Evolutionary conservation across 352 stramenopile genomes (phyloP), one percentile per base, ranked within the genome.

Genomic region (Globisporangium cederbergense): DNA sequence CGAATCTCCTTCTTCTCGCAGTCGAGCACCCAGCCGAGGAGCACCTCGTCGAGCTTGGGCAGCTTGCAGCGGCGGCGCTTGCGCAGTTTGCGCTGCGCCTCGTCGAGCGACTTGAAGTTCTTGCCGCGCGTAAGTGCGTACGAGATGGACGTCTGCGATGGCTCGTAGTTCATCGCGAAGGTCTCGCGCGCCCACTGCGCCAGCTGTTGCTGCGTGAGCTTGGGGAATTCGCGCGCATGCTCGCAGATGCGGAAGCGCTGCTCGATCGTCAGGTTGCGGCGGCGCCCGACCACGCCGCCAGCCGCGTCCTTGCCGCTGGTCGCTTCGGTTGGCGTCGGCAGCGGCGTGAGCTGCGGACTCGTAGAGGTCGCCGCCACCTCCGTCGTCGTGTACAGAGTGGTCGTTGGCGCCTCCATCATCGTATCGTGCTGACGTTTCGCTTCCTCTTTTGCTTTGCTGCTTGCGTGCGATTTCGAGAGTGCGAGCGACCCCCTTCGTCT

Each of bases 211-310:
- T 94, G 85, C 62, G 85, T 89, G 5, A 71, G 73, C 67, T 84
- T 92, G 51, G 85, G 85, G 66, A 88, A 79, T 66, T 81, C 79
- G 66, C 81, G 79, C 60, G 77, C 74, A 60, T 91, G 81, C 45
- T 90, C 68, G 60, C 85, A 94, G 68, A 94, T 92, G 43, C 86
- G 67, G 0, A 81, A 83, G 73, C 91, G 91, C 72, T 94, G 85
- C 64, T 90, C 81, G 67, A 91, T 81, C 64, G 85, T 94, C 42
- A 94, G 78, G 74, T 94, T 94, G 28, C 13, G 38, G 51, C 51
- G 56, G 11, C 63, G 63, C 30, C 38, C 3, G 38, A 28, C 53
- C 32, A 22, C 53, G 32, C 32, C 32, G 32, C 32, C 25, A 0
- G 20, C 25, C 3, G 32, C 14, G 32, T 20, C 40, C 30, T 55